Conservation (phyloP, 1,284 basidiomycete species). For the Sanghuangporus baumii region DNA sequence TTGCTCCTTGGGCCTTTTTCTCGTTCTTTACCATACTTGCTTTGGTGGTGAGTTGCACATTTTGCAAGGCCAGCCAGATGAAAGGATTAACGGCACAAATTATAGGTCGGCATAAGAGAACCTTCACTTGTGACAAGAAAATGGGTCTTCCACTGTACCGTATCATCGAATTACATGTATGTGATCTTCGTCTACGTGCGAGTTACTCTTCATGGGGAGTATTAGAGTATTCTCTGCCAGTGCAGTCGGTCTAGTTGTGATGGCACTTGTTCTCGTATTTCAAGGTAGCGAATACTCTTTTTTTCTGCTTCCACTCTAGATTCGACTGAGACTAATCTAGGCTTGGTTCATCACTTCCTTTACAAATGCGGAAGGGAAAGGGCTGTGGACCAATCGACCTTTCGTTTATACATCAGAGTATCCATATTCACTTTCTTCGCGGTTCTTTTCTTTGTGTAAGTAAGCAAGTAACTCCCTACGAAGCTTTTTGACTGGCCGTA, state of each 20-base stretch:
- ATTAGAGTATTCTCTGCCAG: not conserved
- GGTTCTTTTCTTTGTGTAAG: not conserved
- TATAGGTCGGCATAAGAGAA: not conserved
- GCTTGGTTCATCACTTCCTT: not conserved
- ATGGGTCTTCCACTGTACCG: conserved; percentile 17
- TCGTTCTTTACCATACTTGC: not conserved
- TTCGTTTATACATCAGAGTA: not conserved
- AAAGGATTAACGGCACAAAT: not conserved
- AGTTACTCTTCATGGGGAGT: not conserved
- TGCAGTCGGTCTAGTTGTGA: not conserved
- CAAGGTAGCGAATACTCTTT: not conserved
- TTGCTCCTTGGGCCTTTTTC: conserved; percentile 11
- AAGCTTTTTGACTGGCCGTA: not conserved
- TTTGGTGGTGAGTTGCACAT: not conserved
- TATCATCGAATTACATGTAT: conserved; percentile 10
- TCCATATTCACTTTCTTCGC: not conserved
- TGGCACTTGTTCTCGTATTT: not conserved
- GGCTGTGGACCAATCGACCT: not conserved
- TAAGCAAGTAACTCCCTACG: not conserved
- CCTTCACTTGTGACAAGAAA: conserved; percentile 9
- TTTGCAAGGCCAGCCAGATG: too few relatives aligned
- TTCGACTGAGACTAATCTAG: not conserved
- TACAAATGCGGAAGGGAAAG: not conserved
- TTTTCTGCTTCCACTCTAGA: not conserved
- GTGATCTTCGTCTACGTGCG: not conserved